Conservation (phyloP, 208 protist species). For the Trypanosoma scelopori region DNA sequence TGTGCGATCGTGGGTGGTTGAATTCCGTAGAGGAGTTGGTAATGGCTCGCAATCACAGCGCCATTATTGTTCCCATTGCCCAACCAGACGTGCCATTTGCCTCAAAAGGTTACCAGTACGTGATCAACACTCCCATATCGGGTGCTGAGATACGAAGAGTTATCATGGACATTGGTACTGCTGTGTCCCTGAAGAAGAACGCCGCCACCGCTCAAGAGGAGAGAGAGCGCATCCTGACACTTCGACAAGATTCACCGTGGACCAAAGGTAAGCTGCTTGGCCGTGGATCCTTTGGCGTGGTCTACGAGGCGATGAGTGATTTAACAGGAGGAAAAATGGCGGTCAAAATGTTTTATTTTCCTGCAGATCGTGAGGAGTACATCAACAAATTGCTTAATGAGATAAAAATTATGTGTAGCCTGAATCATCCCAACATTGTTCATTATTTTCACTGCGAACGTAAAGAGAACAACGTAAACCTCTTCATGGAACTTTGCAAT, state of each 20-base stretch:
- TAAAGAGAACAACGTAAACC: conserved; percentile 80
- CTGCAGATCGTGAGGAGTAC: conserved; percentile 57
- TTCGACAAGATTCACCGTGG: conserved; percentile 90
- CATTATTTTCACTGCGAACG: conserved; percentile 92
- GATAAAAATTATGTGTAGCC: conserved; percentile 90
- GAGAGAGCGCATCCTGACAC: conserved; percentile 85
- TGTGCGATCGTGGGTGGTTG: conserved; percentile 87
- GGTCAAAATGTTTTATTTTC: conserved; percentile 92
- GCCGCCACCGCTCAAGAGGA: conserved; percentile 76
- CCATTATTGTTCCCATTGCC: conserved; percentile 77
- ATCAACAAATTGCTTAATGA: conserved; percentile 87
- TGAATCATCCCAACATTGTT: conserved; percentile 92
- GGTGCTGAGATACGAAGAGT: conserved; percentile 65
- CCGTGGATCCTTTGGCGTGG: conserved; percentile 84
- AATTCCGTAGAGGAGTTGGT: conserved; percentile 66
- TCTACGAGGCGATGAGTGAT: conserved; percentile 90
- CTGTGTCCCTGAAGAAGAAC: conserved; percentile 81
- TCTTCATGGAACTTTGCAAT: conserved; percentile 93
- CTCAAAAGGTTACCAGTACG: conserved; percentile 58
- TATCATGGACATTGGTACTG: conserved; percentile 78
- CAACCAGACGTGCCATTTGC: conserved; percentile 27
- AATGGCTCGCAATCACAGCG: conserved; percentile 51
- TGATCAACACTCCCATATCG: conserved; percentile 75
- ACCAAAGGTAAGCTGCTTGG: conserved; percentile 86
- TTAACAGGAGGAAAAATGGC: conserved; percentile 93